phyloP scores from a whole-genome alignment of 495 filamentous ascomycete species.

The Podospora anserina region DNA sequence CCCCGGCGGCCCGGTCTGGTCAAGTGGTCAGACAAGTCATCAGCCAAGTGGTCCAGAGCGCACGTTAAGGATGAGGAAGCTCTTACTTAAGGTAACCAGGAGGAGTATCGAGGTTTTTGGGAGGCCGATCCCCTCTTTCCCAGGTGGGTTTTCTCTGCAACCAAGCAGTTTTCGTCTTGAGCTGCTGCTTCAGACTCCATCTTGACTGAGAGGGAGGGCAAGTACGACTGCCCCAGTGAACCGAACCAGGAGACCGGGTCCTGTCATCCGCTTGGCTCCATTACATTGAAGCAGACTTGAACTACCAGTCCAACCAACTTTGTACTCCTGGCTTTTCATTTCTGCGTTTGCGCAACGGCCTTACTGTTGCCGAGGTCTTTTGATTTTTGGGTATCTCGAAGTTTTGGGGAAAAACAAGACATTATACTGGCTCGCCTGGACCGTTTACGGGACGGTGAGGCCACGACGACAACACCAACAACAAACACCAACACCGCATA shows the following conservation, averaged over 20 bases:
- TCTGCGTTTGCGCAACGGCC: constrained; percentile 6
- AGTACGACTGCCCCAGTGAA: neutral
- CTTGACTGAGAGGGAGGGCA: neutral
- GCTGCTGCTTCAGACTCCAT: neutral
- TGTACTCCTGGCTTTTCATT: neutral
- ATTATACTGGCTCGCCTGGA: neutral
- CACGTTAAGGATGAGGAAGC: neutral
- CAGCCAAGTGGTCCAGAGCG: neutral
- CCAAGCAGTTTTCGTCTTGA: neutral
- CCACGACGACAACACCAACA: neutral
- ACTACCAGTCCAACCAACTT: neutral
- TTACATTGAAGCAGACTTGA: neutral
- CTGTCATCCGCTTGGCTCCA: neutral
- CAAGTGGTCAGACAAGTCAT: neutral
- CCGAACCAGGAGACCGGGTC: neutral
- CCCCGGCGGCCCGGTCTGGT: neutral
- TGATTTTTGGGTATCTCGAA: neutral
- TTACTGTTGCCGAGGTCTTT: neutral
- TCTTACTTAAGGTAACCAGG: neutral
- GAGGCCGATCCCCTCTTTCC: neutral
- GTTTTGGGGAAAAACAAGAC: neutral
- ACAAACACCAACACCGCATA: neutral
- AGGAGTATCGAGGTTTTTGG: too few species aligned
- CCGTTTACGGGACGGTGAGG: neutral
- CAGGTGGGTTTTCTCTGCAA: neutral